Evolutionary conservation across 371 early-diverging fungal species (phyloP), one percentile per base, ranked within the genome.

Genomic region (Amoeboaphelidium protococcarum): DNA sequence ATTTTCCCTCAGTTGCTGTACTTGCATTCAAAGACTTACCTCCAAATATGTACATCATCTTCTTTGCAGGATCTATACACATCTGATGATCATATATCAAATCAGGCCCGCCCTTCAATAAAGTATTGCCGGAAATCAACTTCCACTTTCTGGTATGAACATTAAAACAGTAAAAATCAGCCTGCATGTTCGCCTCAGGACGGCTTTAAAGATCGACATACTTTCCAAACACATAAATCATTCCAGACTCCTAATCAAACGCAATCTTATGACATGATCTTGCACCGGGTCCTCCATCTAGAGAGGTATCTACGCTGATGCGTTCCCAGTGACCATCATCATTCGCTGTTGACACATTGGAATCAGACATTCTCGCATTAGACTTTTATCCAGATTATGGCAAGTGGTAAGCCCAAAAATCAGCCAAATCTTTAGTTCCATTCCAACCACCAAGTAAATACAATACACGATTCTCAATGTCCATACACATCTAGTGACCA

Each of bases 401-500:
- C n/a, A 78, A 70, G 47, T 72, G 62, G 51, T 64, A 83, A 42
- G 61, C 63, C 97, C 97, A 96, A 50, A 94, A 76, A 59, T 96
- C 97, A 10, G 73, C 64, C 26, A 94, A 59, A 49, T 92, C 88
- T 26, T 67, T 58, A 12, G 63, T 53, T 0, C 97, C 97, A 64
- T 89, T 77, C 89, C 91, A 96, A 4, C 97, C 97, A 13, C 95
- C 97, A 54, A 83, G 72, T 20, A 96, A 53, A 58, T 86, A 96
- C 1, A 88, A 74, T n/a, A 61, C 56, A 16, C 80, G 71, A 2
- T 59, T 57, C 41, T 63, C 41, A 1, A 64, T 61, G 53, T 91
- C 90, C 22, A 88, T 69, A 54, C 83, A 83, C 89, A 91, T 84
- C 57, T 92, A 94, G 63, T 96, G 97, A 2, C 94, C 97, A 24